Evolutionary conservation across 2,329 filamentous ascomycete species (phyloP).

Genomic region (Fusarium tricinctum): DNA sequence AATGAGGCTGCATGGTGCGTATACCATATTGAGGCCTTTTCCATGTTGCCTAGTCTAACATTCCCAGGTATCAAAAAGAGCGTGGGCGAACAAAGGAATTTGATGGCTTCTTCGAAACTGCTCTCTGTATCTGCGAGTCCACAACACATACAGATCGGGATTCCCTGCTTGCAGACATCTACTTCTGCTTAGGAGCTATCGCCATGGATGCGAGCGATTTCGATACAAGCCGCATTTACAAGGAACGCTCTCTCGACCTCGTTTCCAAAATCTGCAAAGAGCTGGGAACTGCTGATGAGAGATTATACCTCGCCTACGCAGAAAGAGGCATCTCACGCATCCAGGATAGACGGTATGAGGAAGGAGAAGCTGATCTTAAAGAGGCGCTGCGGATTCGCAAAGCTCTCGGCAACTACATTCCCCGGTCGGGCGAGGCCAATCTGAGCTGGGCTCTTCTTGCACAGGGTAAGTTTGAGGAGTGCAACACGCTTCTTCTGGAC

Average conservation of each 20-base stretch:
- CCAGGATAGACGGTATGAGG: slow-evolving; percentile 3
- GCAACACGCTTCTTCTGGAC: slow-evolving; percentile 5
- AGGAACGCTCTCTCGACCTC: slow-evolving; percentile 4
- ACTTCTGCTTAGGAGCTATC: slow-evolving; percentile 6
- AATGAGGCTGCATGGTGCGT: slow-evolving; percentile 5
- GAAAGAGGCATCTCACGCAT: slow-evolving; percentile 1
- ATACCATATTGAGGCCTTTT: slow-evolving; percentile 3
- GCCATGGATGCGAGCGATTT: slow-evolving; percentile 4
- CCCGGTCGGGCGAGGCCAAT: slow-evolving; percentile 3
- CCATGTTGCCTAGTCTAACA: slow-evolving; percentile 3
- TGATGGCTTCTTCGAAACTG: slow-evolving; percentile 5
- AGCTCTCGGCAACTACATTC: slow-evolving; percentile 5
- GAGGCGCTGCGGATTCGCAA: slow-evolving; percentile 5
- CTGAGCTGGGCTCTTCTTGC: slow-evolving; percentile 4
- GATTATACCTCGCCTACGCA: slow-evolving; percentile 4
- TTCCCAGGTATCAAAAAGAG: slow-evolving; percentile 5
- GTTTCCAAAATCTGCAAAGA: slow-evolving; percentile 5
- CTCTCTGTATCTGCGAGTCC: slow-evolving; percentile 3
- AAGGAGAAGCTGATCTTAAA: slow-evolving; percentile 3
- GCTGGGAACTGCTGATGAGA: slow-evolving; percentile 2
- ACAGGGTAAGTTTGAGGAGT: slow-evolving; percentile 3
- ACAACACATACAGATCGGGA: slow-evolving; percentile 2
- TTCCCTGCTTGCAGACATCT: slow-evolving; percentile 5
- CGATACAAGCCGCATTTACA: slow-evolving; percentile 5
- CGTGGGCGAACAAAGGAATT: slow-evolving; percentile 5